Conservation (phyloP, 495 filamentous ascomycete species). For the Daldinia vernicosa region DNA sequence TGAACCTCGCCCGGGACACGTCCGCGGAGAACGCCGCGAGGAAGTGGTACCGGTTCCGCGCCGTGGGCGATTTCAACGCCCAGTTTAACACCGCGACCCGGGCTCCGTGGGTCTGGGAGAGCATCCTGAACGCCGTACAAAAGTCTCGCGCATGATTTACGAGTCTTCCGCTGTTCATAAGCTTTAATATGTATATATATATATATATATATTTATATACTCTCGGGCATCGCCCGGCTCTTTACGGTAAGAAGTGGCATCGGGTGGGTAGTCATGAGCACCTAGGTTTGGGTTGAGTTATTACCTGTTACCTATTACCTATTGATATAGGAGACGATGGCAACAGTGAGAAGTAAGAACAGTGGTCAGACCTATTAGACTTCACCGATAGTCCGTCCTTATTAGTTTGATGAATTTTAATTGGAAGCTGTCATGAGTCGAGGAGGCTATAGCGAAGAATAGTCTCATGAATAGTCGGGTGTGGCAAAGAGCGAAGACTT, state of each 20-base stretch:
- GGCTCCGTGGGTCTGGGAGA: slow-evolving; percentile 37
- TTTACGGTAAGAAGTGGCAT: background rate
- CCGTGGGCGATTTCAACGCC: slow-evolving; percentile 48
- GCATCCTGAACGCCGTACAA: slow-evolving; percentile 11
- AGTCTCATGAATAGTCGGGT: background rate
- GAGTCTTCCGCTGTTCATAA: background rate
- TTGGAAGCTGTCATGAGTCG: background rate
- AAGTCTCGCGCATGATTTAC: slow-evolving; percentile 4
- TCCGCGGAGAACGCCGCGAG: slow-evolving; percentile 34
- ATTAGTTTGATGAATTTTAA: background rate
- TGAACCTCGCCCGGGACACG: slow-evolving; percentile 60
- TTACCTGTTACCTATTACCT: too few species aligned
- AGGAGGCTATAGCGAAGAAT: background rate
- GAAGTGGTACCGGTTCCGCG: slow-evolving; percentile 51
- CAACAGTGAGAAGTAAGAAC: too few species aligned
- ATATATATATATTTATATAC: background rate
- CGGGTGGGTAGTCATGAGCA: too few species aligned
- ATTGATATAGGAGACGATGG: too few species aligned
- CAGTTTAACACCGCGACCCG: slow-evolving; percentile 29
- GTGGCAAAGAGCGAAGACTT: background rate
- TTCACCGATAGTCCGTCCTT: background rate
- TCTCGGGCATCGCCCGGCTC: background rate
- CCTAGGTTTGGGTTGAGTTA: too few species aligned
- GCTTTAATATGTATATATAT: background rate
- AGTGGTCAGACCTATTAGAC: too few species aligned